Conservation (phyloP, 805 yeast species). For the Myxozyma mucilagina region DNA sequence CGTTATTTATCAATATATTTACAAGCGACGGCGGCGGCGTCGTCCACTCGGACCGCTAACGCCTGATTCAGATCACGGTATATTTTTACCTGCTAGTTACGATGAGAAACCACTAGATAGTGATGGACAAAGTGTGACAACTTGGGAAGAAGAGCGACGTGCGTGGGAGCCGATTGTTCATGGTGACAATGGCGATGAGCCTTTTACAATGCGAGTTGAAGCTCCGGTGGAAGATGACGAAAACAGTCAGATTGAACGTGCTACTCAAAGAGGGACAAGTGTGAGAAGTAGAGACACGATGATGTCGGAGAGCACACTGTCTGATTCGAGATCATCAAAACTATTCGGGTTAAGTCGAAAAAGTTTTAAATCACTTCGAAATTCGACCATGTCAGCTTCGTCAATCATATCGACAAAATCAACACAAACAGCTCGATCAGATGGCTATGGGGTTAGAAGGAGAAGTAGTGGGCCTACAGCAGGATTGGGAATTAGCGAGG, state of each 20-base stretch:
- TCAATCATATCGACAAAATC: not conserved
- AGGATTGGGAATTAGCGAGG: slow-evolving; percentile 6
- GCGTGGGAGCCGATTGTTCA: slow-evolving; percentile 11
- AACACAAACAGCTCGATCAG: not conserved
- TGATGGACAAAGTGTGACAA: slow-evolving; percentile 8
- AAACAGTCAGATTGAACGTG: not conserved
- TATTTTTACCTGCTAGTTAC: slow-evolving; percentile 13
- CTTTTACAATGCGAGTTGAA: slow-evolving; percentile 1
- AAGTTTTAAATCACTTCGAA: slow-evolving; percentile 4
- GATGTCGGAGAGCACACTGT: no score
- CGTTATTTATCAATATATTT: slow-evolving; percentile 39
- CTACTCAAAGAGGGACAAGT: not conserved
- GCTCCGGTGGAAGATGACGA: not conserved
- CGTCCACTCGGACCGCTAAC: slow-evolving; percentile 27
- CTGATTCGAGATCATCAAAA: not conserved
- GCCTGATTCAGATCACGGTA: slow-evolving; percentile 23
- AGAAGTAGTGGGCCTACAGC: slow-evolving; percentile 15
- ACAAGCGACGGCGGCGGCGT: slow-evolving; percentile 34
- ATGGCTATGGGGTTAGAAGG: slow-evolving; percentile 12
- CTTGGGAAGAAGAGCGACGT: slow-evolving; percentile 24
- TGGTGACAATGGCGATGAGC: not conserved
- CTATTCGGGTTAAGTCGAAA: slow-evolving; percentile 7
- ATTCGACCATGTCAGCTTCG: slow-evolving; percentile 3
- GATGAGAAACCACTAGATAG: slow-evolving; percentile 4
- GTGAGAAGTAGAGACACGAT: not conserved